Evolutionary conservation across 2,329 filamentous ascomycete genomes (phyloP).

Genomic region (Myrmaecium sp.): DNA sequence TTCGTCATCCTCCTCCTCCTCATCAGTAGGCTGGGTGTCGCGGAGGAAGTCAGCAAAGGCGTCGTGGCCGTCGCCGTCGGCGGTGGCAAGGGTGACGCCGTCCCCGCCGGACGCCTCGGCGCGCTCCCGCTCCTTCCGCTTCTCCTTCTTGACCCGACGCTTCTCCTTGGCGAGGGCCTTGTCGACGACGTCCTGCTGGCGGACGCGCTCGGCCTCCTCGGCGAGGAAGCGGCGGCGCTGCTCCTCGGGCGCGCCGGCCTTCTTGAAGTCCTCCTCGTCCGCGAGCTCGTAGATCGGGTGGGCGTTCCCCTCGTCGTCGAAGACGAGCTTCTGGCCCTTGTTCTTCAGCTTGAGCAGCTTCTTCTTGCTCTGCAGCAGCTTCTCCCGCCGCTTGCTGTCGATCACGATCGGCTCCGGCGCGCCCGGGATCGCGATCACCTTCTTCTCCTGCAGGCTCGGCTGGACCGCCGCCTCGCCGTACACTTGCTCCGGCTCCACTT

Average conservation of each 20-base stretch:
- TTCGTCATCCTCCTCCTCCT: conserved; percentile 26
- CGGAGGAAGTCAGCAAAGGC: conserved; percentile 25
- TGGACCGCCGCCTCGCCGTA: conserved; percentile 22
- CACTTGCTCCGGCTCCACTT: conserved; percentile 38
- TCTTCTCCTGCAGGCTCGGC: conserved; percentile 29
- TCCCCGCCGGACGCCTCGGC: conserved; percentile 26
- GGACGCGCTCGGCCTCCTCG: conserved; percentile 53
- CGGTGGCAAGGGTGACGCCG: conserved; percentile 15
- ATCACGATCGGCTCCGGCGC: conserved; percentile 57
- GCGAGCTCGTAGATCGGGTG: conserved; percentile 81
- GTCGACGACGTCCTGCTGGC: conserved; percentile 62
- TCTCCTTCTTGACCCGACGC: conserved; percentile 58
- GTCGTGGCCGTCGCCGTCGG: conserved; percentile 19
- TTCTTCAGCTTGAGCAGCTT: conserved; percentile 82
- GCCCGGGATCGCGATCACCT: conserved; percentile 46
- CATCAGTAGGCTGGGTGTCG: conserved; percentile 17
- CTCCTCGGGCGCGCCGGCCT: conserved; percentile 55
- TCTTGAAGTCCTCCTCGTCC: conserved; percentile 63
- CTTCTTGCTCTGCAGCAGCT: conserved; percentile 90
- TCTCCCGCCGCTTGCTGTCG: conserved; percentile 89
- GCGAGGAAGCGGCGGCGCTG: conserved; percentile 67
- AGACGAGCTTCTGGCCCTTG: conserved; percentile 69
- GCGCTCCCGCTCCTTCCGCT: conserved; percentile 49
- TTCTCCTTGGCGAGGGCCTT: conserved; percentile 67
- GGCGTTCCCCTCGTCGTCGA: conserved; percentile 78